phyloP scores from a whole-genome alignment of 441 rosid species.

The Adansonia rubrostipa region DNA sequence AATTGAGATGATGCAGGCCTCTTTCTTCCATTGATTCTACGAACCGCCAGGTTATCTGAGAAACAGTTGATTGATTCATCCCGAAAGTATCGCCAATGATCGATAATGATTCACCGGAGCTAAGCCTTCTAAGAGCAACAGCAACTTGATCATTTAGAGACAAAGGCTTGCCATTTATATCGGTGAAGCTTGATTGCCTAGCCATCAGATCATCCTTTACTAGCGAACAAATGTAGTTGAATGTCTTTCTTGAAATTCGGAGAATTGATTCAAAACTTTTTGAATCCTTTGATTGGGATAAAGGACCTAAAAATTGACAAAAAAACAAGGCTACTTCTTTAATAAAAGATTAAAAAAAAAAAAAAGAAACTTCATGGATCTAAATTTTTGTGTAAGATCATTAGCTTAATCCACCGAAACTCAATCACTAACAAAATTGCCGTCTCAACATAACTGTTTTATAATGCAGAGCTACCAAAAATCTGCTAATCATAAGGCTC shows the following conservation, averaged over 20 bases:
- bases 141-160: slow-evolving; percentile 80
- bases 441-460: background rate
- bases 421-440: background rate
- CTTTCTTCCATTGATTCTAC: slow-evolving; percentile 92
- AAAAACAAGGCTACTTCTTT: slow-evolving; percentile 1
- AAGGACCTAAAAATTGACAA: slow-evolving; percentile 43
- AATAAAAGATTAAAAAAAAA: background rate
- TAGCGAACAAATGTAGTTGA: slow-evolving; percentile 73
- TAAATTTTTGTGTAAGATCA: background rate
- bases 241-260: slow-evolving; percentile 77
- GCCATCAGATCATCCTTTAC: slow-evolving; percentile 69
- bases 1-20: slow-evolving; percentile 69
- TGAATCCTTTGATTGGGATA: slow-evolving; percentile 44
- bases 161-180: slow-evolving; percentile 60
- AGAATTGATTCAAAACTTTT: slow-evolving; percentile 67
- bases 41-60: slow-evolving; percentile 91
- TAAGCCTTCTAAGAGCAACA: slow-evolving; percentile 82
- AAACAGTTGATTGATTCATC: slow-evolving; percentile 83
- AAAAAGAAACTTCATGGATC: background rate
- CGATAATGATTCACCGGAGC: slow-evolving; percentile 85
- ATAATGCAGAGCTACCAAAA: background rate
- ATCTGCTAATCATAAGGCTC: background rate
- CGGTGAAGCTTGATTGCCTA: slow-evolving; percentile 57
- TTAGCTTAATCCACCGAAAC: background rate
- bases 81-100: slow-evolving; percentile 75